phyloP scores from a whole-genome alignment of 202 grass and related monocot genomes.

The Brachypodium distachyon region DNA sequence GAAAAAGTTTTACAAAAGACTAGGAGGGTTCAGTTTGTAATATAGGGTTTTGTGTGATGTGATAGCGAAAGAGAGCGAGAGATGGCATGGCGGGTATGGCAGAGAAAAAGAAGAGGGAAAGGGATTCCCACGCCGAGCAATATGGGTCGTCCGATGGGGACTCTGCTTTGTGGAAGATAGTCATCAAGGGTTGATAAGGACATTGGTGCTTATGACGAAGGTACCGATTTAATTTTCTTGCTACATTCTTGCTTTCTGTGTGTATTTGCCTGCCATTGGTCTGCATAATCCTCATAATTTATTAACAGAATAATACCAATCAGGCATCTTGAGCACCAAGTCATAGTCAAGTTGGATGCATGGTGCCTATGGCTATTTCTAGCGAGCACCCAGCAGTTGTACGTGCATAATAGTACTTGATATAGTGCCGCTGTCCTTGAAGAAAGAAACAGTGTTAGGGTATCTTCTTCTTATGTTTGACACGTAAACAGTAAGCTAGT shows the following conservation, averaged over 20 bases:
- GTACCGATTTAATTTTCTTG: background rate
- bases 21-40: background rate
- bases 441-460: background rate
- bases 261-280: background rate
- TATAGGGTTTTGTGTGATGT: background rate
- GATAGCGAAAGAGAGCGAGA: background rate
- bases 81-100: background rate
- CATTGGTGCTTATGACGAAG: slow-evolving; percentile 31
- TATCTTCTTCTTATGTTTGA: background rate
- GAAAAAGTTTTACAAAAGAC: fast-evolving
- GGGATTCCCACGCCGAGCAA: slow-evolving; percentile 28
- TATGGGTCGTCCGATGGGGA: slow-evolving; percentile 30
- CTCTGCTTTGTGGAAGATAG: slow-evolving; percentile 19
- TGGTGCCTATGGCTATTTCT: slow-evolving; percentile 10
- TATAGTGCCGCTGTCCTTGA: background rate
- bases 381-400: slow-evolving; percentile 1
- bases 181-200: background rate
- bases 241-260: background rate
- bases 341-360: slow-evolving; percentile 10
- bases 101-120: slow-evolving; percentile 23
- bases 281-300: background rate
- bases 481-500: background rate
- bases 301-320: background rate
- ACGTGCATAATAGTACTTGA: background rate
- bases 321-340: slow-evolving; percentile 13